These are phyloP conservation scores for Colletotrichum neosansevieriae DNA, from an alignment of 2,329 filamentous ascomycete genomes.

Conservation along the genomic window DNA sequence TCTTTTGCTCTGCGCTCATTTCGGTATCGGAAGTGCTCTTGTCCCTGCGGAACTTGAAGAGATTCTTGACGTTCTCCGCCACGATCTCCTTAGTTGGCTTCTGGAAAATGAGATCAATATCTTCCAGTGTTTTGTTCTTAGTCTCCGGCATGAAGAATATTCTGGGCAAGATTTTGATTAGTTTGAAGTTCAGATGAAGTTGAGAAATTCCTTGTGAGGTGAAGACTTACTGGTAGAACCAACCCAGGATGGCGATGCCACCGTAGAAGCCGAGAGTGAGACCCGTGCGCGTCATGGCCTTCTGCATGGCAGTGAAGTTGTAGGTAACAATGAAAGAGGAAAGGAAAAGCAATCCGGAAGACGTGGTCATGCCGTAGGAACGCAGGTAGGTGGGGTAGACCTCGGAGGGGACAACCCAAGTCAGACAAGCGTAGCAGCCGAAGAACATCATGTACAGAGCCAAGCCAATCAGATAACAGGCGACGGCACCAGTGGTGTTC, in stretches of 20 bases:
- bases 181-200: background rate
- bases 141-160: conserved; percentile 82
- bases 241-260: conserved; percentile 77
- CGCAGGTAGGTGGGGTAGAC: conserved; percentile 80
- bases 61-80: conserved; percentile 61
- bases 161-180: background rate
- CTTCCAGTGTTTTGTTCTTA: conserved; percentile 76
- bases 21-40: conserved; percentile 3
- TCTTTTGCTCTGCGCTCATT: conserved; percentile 1
- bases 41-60: conserved; percentile 21
- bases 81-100: conserved; percentile 73
- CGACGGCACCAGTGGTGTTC: conserved; percentile 63
- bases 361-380: conserved; percentile 79
- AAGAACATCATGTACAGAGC: conserved; percentile 78
- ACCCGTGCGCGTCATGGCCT: conserved; percentile 74
- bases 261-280: conserved; percentile 79
- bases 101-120: conserved; percentile 77
- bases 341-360: conserved; percentile 76
- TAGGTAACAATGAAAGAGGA: conserved; percentile 80
- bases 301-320: conserved; percentile 79
- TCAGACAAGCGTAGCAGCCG: conserved; percentile 73
- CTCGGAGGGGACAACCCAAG: conserved; percentile 76
- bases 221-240: conserved; percentile 69
- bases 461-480: conserved; percentile 75
- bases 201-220: background rate